Evolutionary conservation across 2,329 filamentous ascomycete species (phyloP).

Genomic region (Fusarium abutilonis): DNA sequence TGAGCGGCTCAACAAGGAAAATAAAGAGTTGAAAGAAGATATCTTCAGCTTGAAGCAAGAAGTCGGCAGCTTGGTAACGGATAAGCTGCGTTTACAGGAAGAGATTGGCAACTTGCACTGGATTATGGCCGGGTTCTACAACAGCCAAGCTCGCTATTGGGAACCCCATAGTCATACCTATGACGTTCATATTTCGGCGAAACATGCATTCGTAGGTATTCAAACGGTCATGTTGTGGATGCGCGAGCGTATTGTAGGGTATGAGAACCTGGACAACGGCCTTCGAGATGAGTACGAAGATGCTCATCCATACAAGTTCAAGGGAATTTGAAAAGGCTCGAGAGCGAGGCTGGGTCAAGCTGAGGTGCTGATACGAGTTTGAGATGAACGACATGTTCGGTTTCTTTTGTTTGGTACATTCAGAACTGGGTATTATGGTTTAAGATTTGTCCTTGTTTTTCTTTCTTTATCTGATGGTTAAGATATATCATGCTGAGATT

Average conservation of each 20-base stretch:
- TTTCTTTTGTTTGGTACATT: background rate
- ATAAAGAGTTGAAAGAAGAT: background rate
- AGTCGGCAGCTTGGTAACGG: background rate
- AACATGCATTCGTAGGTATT: slow-evolving; percentile 1
- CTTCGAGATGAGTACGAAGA: slow-evolving; percentile 4
- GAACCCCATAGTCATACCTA: background rate
- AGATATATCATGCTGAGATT: background rate
- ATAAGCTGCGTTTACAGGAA: background rate
- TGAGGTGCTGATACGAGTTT: background rate
- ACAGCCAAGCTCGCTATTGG: slow-evolving; percentile 1
- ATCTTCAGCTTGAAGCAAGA: background rate
- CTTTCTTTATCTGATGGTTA: background rate
- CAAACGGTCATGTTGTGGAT: slow-evolving; percentile 1
- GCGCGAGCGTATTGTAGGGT: slow-evolving; percentile 18
- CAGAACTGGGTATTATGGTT: background rate
- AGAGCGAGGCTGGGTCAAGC: background rate
- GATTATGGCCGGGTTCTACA: background rate
- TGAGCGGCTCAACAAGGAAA: background rate
- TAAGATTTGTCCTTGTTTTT: background rate
- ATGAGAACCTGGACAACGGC: background rate
- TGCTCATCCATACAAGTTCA: background rate
- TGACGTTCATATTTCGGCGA: background rate
- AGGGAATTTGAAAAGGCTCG: background rate
- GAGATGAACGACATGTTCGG: background rate
- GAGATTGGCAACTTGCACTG: background rate